Conservation (phyloP, 441 rosid species). For the Metrosideros polymorpha region DNA sequence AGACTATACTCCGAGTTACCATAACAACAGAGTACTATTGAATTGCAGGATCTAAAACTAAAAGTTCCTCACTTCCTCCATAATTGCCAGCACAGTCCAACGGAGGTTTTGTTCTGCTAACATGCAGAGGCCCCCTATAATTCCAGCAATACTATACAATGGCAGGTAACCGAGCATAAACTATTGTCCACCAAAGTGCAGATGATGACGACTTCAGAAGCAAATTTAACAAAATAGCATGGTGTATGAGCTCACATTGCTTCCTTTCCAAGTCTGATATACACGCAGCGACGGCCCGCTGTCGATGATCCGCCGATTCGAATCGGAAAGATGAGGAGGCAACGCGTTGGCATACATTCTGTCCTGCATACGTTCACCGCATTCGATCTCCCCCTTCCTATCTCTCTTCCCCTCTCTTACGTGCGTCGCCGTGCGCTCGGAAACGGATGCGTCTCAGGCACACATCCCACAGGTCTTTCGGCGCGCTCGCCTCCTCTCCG, state of each 20-base stretch:
- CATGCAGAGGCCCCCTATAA: neutral
- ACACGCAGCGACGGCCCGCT: constrained; percentile 19
- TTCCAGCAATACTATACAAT: neutral
- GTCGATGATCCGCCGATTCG: constrained; percentile 24
- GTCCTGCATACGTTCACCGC: neutral
- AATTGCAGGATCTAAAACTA: neutral
- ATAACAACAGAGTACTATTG: neutral
- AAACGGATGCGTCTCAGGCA: neutral
- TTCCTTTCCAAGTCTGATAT: constrained; percentile 63
- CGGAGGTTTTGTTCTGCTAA: neutral
- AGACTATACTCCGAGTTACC: neutral
- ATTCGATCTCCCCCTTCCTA: neutral
- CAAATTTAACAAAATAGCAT: neutral
- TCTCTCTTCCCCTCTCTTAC: neutral
- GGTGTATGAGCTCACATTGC: constrained; percentile 24
- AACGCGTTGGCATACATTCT: constrained; percentile 16
- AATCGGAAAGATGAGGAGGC: constrained; percentile 34
- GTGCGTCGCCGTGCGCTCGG: neutral
- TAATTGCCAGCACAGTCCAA: neutral
- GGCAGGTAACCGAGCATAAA: neutral
- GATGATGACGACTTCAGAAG: neutral
- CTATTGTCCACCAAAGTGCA: neutral
- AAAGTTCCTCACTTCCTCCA: neutral
- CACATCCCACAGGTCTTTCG: neutral
- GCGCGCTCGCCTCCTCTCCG: neutral